These are phyloP conservation scores for Solanum clarkiae DNA, from an alignment of 257 asterid species.

Conservation along the genomic window DNA sequence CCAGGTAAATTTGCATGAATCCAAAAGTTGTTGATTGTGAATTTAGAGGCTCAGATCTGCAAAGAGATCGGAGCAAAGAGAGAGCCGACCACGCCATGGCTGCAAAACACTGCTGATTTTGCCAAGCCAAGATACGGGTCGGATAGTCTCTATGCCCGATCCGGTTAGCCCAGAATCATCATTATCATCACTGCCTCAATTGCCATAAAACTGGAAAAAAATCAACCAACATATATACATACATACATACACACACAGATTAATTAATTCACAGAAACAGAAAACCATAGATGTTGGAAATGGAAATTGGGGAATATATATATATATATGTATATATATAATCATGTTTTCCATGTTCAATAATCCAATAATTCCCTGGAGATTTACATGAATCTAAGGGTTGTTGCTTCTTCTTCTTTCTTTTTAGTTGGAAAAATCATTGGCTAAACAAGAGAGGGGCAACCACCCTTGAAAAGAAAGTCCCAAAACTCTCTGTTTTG, in stretches of 20 bases:
- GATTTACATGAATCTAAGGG: neutral
- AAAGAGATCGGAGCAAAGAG: neutral
- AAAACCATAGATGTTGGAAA: neutral
- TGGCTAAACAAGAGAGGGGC: slow-evolving; percentile 30
- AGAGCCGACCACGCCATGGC: slow-evolving; percentile 23
- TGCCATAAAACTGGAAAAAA: neutral
- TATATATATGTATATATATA: neutral
- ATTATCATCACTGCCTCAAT: neutral
- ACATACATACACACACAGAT: neutral
- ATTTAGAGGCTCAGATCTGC: slow-evolving; percentile 21
- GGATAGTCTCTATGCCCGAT: neutral
- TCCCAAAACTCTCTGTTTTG: neutral
- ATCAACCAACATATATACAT: neutral
- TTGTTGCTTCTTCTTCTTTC: neutral
- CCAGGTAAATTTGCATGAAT: neutral
- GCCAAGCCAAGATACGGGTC: neutral
- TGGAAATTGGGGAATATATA: neutral
- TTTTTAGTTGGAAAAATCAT: neutral
- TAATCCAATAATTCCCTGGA: neutral
- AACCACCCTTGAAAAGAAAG: slow-evolving; percentile 31
- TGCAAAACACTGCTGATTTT: slow-evolving; percentile 14
- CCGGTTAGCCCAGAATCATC: neutral
- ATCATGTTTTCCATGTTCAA: neutral
- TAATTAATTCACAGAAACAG: neutral
- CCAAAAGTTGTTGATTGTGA: neutral